phyloP scores from a whole-genome alignment of 441 rosid genomes.

The Erodium chrysanthum region DNA sequence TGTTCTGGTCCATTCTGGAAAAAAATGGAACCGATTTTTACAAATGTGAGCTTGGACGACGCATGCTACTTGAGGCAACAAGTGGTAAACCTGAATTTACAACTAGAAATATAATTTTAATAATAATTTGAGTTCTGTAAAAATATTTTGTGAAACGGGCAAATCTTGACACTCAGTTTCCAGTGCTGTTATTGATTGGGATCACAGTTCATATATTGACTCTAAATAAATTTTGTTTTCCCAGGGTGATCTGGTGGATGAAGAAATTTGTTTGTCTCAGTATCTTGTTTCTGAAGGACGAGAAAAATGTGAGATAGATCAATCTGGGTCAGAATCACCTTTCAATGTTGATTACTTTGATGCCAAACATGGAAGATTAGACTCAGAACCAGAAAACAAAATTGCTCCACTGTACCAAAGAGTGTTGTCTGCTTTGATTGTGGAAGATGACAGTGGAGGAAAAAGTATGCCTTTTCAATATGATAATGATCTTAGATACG shows the following conservation, averaged over 20 bases:
- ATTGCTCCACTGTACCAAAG: constrained; percentile 69
- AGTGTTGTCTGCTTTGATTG: constrained; percentile 84
- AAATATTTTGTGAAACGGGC: background rate
- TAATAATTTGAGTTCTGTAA: background rate
- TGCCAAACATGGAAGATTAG: constrained; percentile 36
- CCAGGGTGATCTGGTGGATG: constrained; percentile 44
- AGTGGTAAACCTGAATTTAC: constrained; percentile 32
- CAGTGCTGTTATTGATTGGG: no score
- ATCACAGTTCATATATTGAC: background rate
- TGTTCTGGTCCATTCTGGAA: constrained; percentile 78
- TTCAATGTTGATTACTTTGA: constrained; percentile 27
- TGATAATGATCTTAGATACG: constrained; percentile 55
- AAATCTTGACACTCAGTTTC: constrained; percentile 10
- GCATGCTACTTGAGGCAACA: constrained; percentile 63
- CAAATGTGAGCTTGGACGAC: constrained; percentile 50
- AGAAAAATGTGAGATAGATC: constrained; percentile 19
- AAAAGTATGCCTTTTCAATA: constrained; percentile 51
- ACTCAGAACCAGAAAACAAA: constrained; percentile 43
- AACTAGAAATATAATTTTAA: constrained; percentile 11
- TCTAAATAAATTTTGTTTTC: constrained; percentile 16
- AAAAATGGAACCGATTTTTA: constrained; percentile 66
- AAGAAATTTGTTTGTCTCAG: constrained; percentile 25
- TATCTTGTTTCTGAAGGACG: constrained; percentile 33
- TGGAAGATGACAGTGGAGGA: constrained; percentile 81
- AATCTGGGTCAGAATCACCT: constrained; percentile 28